A percentile compares a stretch with the other conserved stretches of the same genome.
Conservation (phyloP, 345 rosid species). For the Viola odorata region DNA sequence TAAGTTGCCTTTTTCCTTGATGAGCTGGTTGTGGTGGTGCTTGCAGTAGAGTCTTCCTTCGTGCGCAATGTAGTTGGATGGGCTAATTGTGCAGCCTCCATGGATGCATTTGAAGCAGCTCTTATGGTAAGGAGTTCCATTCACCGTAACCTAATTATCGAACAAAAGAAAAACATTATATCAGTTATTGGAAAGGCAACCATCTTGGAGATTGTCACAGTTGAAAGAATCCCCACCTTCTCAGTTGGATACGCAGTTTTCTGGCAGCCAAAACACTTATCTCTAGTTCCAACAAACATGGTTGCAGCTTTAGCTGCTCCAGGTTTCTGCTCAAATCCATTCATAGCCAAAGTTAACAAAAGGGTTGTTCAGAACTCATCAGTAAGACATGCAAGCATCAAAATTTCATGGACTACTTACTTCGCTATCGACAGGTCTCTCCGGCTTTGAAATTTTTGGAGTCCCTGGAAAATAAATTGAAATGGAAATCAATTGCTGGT, state of each 20-base stretch:
- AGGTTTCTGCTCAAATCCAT: conserved; percentile 54
- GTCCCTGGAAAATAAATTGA: conserved; percentile 49
- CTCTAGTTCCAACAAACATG: conserved; percentile 93
- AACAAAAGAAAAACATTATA: background rate
- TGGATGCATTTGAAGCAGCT: conserved; percentile 99
- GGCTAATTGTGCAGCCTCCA: conserved; percentile 93
- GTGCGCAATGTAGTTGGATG: conserved; percentile 88
- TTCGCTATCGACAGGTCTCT: conserved; percentile 69
- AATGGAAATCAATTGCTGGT: conserved; percentile 10
- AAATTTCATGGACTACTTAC: conserved; percentile 35
- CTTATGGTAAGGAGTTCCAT: conserved; percentile 89
- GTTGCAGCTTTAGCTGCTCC: conserved; percentile 64
- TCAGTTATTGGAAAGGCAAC: background rate
- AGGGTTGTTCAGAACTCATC: background rate
- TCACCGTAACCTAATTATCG: conserved; percentile 67
- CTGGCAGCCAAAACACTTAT: conserved; percentile 82
- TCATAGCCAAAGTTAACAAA: background rate
- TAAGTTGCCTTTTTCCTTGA: conserved; percentile 86
- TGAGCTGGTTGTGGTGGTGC: conserved; percentile 92
- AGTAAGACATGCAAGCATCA: background rate
- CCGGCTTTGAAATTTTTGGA: conserved; percentile 80
- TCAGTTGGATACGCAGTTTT: conserved; percentile 88
- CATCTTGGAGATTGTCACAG: no score
- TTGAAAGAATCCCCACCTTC: conserved; percentile 47
- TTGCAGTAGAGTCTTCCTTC: conserved; percentile 95